These are phyloP conservation scores for Neotropicomus parvogracilis DNA, from an alignment of 1,284 basidiomycete species.

Conservation along the genomic window DNA sequence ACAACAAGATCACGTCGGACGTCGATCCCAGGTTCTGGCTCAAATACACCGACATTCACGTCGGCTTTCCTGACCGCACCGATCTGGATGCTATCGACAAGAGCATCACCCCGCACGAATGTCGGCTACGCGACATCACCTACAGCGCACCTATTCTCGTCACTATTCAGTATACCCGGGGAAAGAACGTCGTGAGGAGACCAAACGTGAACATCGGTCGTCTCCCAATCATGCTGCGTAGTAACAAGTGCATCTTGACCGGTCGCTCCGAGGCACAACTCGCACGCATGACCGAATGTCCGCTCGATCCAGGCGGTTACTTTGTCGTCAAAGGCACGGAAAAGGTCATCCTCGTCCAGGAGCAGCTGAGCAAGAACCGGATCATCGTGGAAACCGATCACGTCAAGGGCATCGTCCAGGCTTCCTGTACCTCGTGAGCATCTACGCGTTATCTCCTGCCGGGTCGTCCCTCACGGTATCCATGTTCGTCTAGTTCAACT, in stretches of 20 bases:
- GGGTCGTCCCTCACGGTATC: slow-evolving; percentile 10
- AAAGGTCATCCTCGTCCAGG: slow-evolving; percentile 99
- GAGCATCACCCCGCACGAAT: slow-evolving; percentile 94
- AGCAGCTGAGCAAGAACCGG: slow-evolving; percentile 98
- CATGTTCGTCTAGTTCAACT: slow-evolving; percentile 66
- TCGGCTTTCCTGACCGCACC: slow-evolving; percentile 87
- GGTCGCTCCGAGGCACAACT: slow-evolving; percentile 78
- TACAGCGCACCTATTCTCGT: slow-evolving; percentile 95
- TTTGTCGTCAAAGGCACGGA: slow-evolving; percentile 99
- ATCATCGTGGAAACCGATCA: slow-evolving; percentile 97
- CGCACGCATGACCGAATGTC: slow-evolving; percentile 94
- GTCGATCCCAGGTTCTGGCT: slow-evolving; percentile 98
- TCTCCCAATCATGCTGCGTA: slow-evolving; percentile 95
- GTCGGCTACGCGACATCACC: slow-evolving; percentile 92
- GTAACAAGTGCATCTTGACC: slow-evolving; percentile 89
- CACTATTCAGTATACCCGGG: slow-evolving; percentile 93
- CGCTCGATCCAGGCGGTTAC: slow-evolving; percentile 97
- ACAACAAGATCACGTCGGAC: slow-evolving; percentile 91
- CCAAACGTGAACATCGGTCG: slow-evolving; percentile 89
- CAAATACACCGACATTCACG: slow-evolving; percentile 93
- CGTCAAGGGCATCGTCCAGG: slow-evolving; percentile 90
- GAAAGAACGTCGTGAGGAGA: slow-evolving; percentile 82
- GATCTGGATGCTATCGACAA: slow-evolving; percentile 81
- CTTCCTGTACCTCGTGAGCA: slow-evolving; percentile 92
- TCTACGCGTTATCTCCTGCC: not conserved